Base-by-base conservation (phyloP, 805 yeast genomes). In the Grigorovia yakushimaensis region DNA sequence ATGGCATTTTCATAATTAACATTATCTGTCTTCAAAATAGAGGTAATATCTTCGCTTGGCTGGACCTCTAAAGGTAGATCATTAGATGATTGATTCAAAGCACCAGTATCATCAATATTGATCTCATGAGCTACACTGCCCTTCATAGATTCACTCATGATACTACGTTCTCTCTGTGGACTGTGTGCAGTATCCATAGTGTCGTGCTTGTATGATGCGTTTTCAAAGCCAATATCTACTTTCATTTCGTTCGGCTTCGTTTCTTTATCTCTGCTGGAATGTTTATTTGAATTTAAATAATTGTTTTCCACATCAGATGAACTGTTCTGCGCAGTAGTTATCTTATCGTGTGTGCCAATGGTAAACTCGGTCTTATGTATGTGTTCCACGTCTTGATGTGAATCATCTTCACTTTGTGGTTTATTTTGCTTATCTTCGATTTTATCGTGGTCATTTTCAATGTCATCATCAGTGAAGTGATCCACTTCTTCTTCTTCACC, bases 401-500 rank as follows among this genome's bases (percentile, higher is more conserved):
- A n/a, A n/a, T n/a, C n/a, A n/a, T n/a, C n/a, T n/a, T n/a, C n/a
- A n/a, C n/a, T n/a, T n/a, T n/a, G n/a, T n/a, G n/a, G n/a, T n/a
- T n/a, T n/a, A n/a, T n/a, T n/a, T 40, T 36, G 35, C 6, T 47
- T 43, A n/a, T 49, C 44, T 27, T 19, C 38, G 13, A 24, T 43
- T 2, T 49, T 51, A n/a, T 48, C 54, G 17, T n/a, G n/a, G n/a
- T n/a, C n/a, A n/a, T n/a, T n/a, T n/a, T 52, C 57, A 37, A 61
- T 71, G 48, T 66, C 65, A 47, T 68, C 50, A 22, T 47, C 52
- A 65, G 71, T 67, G 49, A 69, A 68, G n/a, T 62, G 59, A 17
- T 71, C 74, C 1, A 67, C 74, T 48, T 69, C 73, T 44, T 69
- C 73, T 46, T 67, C 73, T 5, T 58, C 52, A 17, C 42, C 45